phyloP scores from a whole-genome alignment of 495 filamentous ascomycete species.

The Daldinia bambusicola region DNA sequence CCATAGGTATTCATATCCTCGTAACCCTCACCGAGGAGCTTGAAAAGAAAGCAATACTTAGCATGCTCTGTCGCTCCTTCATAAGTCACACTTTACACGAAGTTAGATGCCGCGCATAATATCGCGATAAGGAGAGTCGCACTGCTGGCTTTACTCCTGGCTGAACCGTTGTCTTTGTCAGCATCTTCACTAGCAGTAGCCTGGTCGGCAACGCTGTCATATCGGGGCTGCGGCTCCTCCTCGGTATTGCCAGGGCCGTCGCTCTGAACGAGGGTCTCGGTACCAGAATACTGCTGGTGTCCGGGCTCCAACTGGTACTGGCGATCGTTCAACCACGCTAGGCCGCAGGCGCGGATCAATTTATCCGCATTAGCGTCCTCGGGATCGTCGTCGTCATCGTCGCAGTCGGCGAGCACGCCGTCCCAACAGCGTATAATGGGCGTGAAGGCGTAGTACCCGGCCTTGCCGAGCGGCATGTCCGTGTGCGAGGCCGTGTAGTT shows the following conservation, averaged over 20 bases:
- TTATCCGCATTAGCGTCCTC: slow-evolving; percentile 5
- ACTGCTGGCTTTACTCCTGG: slow-evolving; percentile 5
- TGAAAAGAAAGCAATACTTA: too few relatives aligned
- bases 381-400: slow-evolving; percentile 16
- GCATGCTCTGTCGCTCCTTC: too few relatives aligned
- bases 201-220: slow-evolving; percentile 3
- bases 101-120: slow-evolving; percentile 1
- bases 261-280: neutral
- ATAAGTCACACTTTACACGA: neutral
- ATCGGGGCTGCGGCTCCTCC: slow-evolving; percentile 7
- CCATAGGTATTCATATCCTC: neutral
- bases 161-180: neutral
- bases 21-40: neutral
- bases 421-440: slow-evolving; percentile 11
- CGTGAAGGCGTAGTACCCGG: slow-evolving; percentile 17
- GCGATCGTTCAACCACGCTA: neutral
- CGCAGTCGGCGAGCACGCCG: slow-evolving; percentile 18
- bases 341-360: slow-evolving; percentile 14
- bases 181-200: neutral
- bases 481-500: slow-evolving; percentile 9
- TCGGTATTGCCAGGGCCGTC: neutral
- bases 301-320: neutral
- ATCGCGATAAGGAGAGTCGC: slow-evolving; percentile 16
- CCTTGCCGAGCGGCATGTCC: neutral
- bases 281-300: slow-evolving; percentile 8